Evolutionary conservation across 257 asterid genomes (phyloP), one percentile per base, ranked within the genome.

Genomic region (Prunella vulgaris): DNA sequence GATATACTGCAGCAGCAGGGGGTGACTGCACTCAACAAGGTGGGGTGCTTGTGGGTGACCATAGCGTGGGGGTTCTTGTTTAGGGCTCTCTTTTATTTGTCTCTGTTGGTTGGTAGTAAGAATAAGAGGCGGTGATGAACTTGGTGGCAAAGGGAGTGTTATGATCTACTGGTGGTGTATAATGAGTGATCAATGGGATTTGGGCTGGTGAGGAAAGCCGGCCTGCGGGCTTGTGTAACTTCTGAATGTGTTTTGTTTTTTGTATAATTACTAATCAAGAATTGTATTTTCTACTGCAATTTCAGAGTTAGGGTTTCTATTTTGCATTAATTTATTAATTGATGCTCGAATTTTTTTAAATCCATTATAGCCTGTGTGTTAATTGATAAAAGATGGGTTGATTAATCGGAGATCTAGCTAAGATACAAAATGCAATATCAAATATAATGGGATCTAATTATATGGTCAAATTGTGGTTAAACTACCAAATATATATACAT

Each of bases 21-120:
- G 73, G 78, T 88, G 4, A 88, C 92, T 3, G 88, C 88, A 22
- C 73, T 91, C n/a, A 81, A 79, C 67, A 88, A 83, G 74, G 82
- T 85, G 87, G 69, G 62, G 1, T 88, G 97, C 58, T 62, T 91
- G 33, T 88, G 80, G 85, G 77, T 88, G 21, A 85, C 93, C 3
- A 68, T 91, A 42, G 88, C 93, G 4, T 91, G 97, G 97, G 97
- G 97, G 0, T 88, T 91, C 48, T 87, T 88, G 80, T 90, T 88
- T 49, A 88, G 96, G 82, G 69, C 83, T 53, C 77, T 90, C 52
- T 90, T 90, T 57, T 90, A 88, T 82, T 84, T 90, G 67, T 76
- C 85, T 0, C 79, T 90, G 73, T 77, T 90, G 81, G 51, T 79
- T 10, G 90, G 97, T 0, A 86, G 93, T 82, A 87, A 86, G 82